Base-by-base conservation (phyloP, 768 basidiomycete genomes). In the Cyclocybe aegerita region DNA sequence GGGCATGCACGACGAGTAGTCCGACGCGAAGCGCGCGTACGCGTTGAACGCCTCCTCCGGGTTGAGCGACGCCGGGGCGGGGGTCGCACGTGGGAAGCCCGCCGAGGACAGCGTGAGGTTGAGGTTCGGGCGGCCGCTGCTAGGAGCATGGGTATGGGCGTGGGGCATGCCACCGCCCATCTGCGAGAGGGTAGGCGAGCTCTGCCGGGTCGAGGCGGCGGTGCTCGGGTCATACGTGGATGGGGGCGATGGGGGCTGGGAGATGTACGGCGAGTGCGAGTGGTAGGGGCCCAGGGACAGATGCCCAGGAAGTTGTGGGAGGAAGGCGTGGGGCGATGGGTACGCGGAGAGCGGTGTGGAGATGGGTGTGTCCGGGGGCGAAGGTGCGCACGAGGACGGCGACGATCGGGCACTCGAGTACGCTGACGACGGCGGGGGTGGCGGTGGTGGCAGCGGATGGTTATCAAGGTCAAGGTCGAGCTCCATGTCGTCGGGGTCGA, bases 401-500 rank as follows among this genome's bases (percentile, higher is more conserved):
- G 72, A 72, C 7, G 72, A 71, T 10, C 46, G 58, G 35, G 63
- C 45, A 14, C 52, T 57, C 33, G 62, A 60, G 32, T 50, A 53
- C 36, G 48, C 48, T 15, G 66, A 55, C 16, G 62, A 56, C 0
- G 65, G 49, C 9, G 61, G 58, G 14, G 64, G 56, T 5, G 65
- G 65, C 6, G 62, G 62, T 0, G 68, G 61, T 1, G 62, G 65
- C 29, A 63, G 62, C 1, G 68, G 58, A 9, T 62, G 54, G 41
- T 68, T 62, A 40, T 74, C 74, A 10, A 76, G 71, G 56, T 88
- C 88, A 17, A 89, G 63, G 45, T 89, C 88, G 15, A 90, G 76
- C 57, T 90, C 88, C 88, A 91, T 90, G 58, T 91, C 89, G 63
- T 89, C 88, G 0, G 85, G 73, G 61, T 90, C 88, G 57, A 87